Evolutionary conservation across 108 stramenopile species (phyloP).

Genomic region (Nitzschia sp.): DNA sequence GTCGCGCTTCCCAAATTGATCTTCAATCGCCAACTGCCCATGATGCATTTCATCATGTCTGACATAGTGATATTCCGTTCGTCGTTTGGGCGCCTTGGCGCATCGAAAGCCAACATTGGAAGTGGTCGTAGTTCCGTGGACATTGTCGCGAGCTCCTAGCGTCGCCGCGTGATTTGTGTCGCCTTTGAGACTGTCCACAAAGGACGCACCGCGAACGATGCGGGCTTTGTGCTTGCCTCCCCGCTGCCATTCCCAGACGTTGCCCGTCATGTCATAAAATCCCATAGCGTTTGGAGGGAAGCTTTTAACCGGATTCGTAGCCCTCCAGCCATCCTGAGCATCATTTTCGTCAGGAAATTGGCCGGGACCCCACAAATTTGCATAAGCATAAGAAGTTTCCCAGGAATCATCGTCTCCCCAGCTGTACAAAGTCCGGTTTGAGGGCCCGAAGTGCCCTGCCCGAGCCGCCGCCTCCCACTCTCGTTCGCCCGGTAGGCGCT

Average conservation of each 20-base stretch:
- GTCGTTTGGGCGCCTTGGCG: constrained; percentile 69
- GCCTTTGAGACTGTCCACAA: constrained; percentile 86
- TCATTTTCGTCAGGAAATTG: constrained; percentile 79
- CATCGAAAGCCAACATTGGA: constrained; percentile 88
- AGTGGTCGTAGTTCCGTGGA: constrained; percentile 85
- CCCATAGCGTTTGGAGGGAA: constrained; percentile 86
- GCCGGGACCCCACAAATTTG: constrained; percentile 85
- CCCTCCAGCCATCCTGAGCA: constrained; percentile 85
- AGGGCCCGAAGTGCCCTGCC: constrained; percentile 70
- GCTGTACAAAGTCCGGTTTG: constrained; percentile 71
- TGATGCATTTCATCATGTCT: constrained; percentile 64
- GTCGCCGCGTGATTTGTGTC: constrained; percentile 85
- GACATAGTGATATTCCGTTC: constrained; percentile 74
- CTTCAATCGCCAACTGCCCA: constrained; percentile 67
- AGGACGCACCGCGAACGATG: constrained; percentile 86
- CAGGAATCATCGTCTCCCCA: constrained; percentile 71
- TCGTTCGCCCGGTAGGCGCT: constrained; percentile 86
- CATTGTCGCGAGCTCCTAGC: constrained; percentile 70
- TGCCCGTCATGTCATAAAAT: constrained; percentile 90
- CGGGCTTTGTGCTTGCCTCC: constrained; percentile 88
- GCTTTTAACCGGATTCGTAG: constrained; percentile 76
- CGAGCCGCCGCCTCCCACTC: constrained; percentile 94
- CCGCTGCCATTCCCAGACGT: constrained; percentile 94
- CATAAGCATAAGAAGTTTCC: constrained; percentile 52
- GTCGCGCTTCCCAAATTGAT: constrained; percentile 61